Percentiles rank a stretch among this genome's conserved stretches.
Conservation (phyloP, 495 filamentous ascomycete species). For the Podospora didyma region DNA sequence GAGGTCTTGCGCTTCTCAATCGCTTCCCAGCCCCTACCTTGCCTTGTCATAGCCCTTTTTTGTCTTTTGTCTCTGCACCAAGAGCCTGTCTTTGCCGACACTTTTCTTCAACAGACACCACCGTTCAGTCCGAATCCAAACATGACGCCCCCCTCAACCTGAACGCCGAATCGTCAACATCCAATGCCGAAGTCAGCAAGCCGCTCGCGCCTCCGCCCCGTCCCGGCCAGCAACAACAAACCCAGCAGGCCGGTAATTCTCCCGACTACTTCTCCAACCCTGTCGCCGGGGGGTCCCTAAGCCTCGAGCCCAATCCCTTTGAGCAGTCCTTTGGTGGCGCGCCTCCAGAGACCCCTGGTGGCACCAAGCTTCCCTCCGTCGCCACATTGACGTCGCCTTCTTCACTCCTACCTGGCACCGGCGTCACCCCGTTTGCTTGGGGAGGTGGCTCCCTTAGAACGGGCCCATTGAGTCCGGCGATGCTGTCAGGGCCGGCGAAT, state of each 20-base stretch:
- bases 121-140: conserved; percentile 34
- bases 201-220: conserved; percentile 78
- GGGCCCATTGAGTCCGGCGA: conserved; percentile 92
- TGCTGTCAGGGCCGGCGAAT: conserved; percentile 83
- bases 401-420: conserved; percentile 65
- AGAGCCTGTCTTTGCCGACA: conserved; percentile 22
- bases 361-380: conserved; percentile 85
- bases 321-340: conserved; percentile 79
- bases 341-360: conserved; percentile 77
- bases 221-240: conserved; percentile 52
- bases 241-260: conserved; percentile 40
- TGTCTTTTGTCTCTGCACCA: background rate
- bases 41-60: conserved; percentile 8
- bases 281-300: conserved; percentile 56
- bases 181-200: conserved; percentile 43
- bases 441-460: conserved; percentile 77
- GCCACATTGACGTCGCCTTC: conserved; percentile 90
- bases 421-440: conserved; percentile 72
- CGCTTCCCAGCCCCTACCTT: background rate
- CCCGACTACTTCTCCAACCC: conserved; percentile 72
- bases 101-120: conserved; percentile 16
- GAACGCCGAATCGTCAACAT: conserved; percentile 33
- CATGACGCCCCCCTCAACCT: conserved; percentile 31
- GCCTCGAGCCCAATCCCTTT: conserved; percentile 91
- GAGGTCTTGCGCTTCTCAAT: background rate